A percentile compares a stretch with the other conserved stretches of the same genome.
phyloP scores from a whole-genome alignment of 2,329 filamentous ascomycete genomes.

The Aspergillus carbonarius region DNA sequence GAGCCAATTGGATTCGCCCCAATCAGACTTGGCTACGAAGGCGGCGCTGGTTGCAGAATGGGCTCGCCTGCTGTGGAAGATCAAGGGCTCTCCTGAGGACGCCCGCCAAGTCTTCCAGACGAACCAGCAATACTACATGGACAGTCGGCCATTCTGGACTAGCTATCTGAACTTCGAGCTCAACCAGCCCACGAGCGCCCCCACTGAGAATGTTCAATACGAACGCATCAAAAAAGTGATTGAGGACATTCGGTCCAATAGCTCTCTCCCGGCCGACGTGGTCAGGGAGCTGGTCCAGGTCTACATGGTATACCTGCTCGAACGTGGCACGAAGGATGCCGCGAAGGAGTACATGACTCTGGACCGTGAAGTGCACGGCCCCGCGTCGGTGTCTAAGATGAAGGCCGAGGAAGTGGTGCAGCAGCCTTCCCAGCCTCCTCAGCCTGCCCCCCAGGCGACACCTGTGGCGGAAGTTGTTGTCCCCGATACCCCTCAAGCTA shows the following conservation, averaged over 20 bases:
- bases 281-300: conserved; percentile 73
- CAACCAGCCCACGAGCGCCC: conserved; percentile 69
- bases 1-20: conserved; percentile 70
- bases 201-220: conserved; percentile 64
- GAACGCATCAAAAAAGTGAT: conserved; percentile 79
- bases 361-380: conserved; percentile 82
- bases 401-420: conserved; percentile 25
- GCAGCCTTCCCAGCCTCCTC: conserved; percentile 17
- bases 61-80: conserved; percentile 83
- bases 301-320: conserved; percentile 82
- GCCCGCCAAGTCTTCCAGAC: conserved; percentile 80
- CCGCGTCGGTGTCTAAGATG: conserved; percentile 38
- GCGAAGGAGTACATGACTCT: conserved; percentile 83
- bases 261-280: conserved; percentile 63
- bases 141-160: conserved; percentile 86
- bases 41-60: conserved; percentile 85
- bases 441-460: conserved; percentile 14
- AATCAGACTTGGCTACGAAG: conserved; percentile 75
- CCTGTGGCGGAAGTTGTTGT: conserved; percentile 12
- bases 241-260: conserved; percentile 70
- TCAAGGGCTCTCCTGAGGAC: conserved; percentile 75
- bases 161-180: conserved; percentile 88
- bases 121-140: conserved; percentile 79
- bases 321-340: conserved; percentile 75
- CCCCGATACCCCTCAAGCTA: conserved; percentile 21